Evolutionary conservation across 2,329 filamentous ascomycete species (phyloP), one percentile per base, ranked within the genome.

Genomic region (Arthrobotrys conoides): DNA sequence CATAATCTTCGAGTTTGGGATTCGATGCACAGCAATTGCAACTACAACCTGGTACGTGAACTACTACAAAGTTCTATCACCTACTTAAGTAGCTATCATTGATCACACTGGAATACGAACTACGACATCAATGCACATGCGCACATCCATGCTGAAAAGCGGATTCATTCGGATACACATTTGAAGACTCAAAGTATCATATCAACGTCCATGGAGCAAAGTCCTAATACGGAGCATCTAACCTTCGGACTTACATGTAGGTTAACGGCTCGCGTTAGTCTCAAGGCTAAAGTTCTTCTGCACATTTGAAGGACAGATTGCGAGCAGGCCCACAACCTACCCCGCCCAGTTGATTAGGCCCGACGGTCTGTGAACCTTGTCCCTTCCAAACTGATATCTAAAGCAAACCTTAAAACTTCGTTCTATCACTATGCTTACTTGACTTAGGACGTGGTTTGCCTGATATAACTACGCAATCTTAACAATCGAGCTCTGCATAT

Each of bases 401-500:
- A 44, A n/a, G 57, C 57, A 27, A 44, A 61, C 33, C n/a, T 38
- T 22, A 22, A 22, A n/a, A 18, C 24, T 59, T 27, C 44, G 8
- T 9, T 33, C n/a, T 14, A 59, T 57, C 38, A 20, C 53, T 41
- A 24, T 44, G 18, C 18, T 46, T n/a, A 38, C 27, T 30, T 30
- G 6, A 30, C 27, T 10, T 14, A 38, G 12, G 36, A 9, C 41
- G 44, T 44, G 8, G 6, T 46, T 46, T 46, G 12, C 9, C 55
- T 20, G 20, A 12, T 61, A 61, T 27, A 61, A 10, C 57, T 59
- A 22, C 53, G 53, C 53, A 20, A 27, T 61, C 12, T 44, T 27
- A 44, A 4, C 8, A 24, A 10, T 41, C 36, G 57, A 61, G 33
- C 57, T 27, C 18, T n/a, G 18, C 57, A 44, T 61, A 27, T 27